Evolutionary conservation across 2,329 filamentous ascomycete genomes (phyloP), one percentile per base, ranked within the genome.

Genomic region (Fragosphaeria purpurea): DNA sequence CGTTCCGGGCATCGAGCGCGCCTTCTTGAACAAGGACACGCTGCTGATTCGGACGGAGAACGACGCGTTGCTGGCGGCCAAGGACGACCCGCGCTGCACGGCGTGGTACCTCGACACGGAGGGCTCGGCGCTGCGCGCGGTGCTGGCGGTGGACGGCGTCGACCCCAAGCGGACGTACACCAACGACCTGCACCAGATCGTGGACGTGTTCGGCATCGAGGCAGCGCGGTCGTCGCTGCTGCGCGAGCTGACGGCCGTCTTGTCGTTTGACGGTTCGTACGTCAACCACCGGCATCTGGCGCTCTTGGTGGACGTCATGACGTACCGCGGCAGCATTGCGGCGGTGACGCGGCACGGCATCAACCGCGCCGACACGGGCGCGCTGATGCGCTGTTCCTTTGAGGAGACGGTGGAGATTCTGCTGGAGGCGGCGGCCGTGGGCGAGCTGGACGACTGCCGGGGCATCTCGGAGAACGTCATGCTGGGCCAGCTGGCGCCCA

Each of bases 381-480:
- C 93, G 8, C 77, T 98, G 61, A 98, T 98, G 93, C 86, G 93
- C 67, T 98, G 94, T 76, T 98, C 93, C 2, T 98, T 98, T 70
- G 93, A 98, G 70, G 94, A 98, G 68, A 98, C 93, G 0, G 93
- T 98, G 41, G 94, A 98, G 65, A 98, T 98, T 74, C 75, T 98
- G 48, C 81, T 98, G 22, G 93, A 98, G 65, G 94, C 93, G 54
- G 93, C 93, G 31, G 88, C 89, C 12, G 88, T 88, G 47, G 93
- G 93, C 65, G 93, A 98, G 68, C 77, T 98, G 35, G 93, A 98
- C 63, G 93, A 98, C 68, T 98, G 94, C 72, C 86, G 89, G 54
- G 93, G 93, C 76, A 91, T 98, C 47, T 97, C 93, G 12, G 93
- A 98, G 71, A 98, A 98, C 71, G 85, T 98, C 64, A 98, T 98